Evolutionary conservation across 192 early-diverging fungal species (phyloP), one percentile per base, ranked within the genome.

Genomic region (Borealophlyctis nickersoniae): DNA sequence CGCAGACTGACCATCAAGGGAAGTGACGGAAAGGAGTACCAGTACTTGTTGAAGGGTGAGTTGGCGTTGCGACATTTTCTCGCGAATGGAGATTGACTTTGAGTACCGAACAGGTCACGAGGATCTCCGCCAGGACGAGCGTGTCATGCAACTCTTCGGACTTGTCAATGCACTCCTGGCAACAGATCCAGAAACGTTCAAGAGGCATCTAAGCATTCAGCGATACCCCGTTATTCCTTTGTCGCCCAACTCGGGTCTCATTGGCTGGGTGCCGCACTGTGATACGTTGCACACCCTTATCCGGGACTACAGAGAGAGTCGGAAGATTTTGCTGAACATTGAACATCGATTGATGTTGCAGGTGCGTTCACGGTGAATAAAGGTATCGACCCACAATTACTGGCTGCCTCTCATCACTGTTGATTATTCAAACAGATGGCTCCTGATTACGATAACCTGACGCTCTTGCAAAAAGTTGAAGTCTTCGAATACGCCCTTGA

Each of bases 71-170:
- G 19, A 23, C n/a, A 48, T 13, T 14, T 1, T 72, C 49, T 26
- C 53, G 24, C 50, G 35, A 69, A 4, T 51, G 16, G n/a, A n/a
- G 23, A 26, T 67, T 66, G 22, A 26, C 53, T 27, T 73, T 52
- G 23, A n/a, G 11, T 73, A 3, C 22, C 19, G 27, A 65, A 66
- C 75, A 77, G 75, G 82, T n/a, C 94, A 94, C 65, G 96, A 99
- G 74, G 96, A 99, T 81, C 71, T 99, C 48, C 89, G 95, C 49
- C 94, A 97, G 73, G 97, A 99, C 68, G 97, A 99, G 78, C 88
- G 97, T 51, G 95, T 93, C 13, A 98, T 98, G 95, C 96, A 98
- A 73, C 68, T 97, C 33, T 98, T 98, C 81, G 94, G 92, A 16
- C 85, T 98, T 27, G 91, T 98, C 36, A 98, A 97, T 72, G 94